A percentile compares a stretch with the other conserved stretches of the same genome.
Conservation (phyloP, 2,329 filamentous ascomycete species). For the Penicillium paneum region DNA sequence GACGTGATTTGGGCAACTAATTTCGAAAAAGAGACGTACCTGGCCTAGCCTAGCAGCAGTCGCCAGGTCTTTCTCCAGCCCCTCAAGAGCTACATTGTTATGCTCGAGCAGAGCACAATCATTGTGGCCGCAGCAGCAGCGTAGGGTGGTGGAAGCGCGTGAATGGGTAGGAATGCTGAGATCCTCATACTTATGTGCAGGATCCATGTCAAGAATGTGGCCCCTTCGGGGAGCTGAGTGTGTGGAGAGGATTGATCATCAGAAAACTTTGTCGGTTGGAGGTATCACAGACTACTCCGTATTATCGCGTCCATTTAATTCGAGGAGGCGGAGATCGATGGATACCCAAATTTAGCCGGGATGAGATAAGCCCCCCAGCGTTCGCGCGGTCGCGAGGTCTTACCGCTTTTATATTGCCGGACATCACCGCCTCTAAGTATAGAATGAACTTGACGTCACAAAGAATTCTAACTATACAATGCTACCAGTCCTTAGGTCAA, state of each 20-base stretch:
- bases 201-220: slow-evolving; percentile 33
- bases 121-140: slow-evolving; percentile 80
- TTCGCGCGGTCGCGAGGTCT: not conserved
- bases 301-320: slow-evolving; percentile 1
- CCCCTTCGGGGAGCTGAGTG: slow-evolving; percentile 27
- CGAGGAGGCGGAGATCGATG: slow-evolving; percentile 8
- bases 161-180: slow-evolving; percentile 36
- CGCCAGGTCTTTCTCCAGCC: slow-evolving; percentile 81
- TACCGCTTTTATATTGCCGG: not conserved
- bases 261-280: slow-evolving; percentile 4
- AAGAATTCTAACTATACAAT: not conserved
- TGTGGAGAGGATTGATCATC: slow-evolving; percentile 10
- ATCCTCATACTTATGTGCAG: slow-evolving; percentile 25
- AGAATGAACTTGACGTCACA: not conserved
- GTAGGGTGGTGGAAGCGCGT: slow-evolving; percentile 27
- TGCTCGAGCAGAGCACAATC: slow-evolving; percentile 78
- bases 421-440: not conserved
- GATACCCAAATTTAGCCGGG: not conserved
- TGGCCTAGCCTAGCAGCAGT: slow-evolving; percentile 85
- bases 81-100: slow-evolving; percentile 73
- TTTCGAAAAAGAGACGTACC: slow-evolving; percentile 60
- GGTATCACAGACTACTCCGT: slow-evolving; percentile 1
- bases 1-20: slow-evolving; percentile 5
- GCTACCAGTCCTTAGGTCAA: not conserved
- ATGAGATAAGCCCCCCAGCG: slow-evolving; percentile 4